Evolutionary conservation across 345 rosid species (phyloP).

Genomic region (Pistacia integerrima): DNA sequence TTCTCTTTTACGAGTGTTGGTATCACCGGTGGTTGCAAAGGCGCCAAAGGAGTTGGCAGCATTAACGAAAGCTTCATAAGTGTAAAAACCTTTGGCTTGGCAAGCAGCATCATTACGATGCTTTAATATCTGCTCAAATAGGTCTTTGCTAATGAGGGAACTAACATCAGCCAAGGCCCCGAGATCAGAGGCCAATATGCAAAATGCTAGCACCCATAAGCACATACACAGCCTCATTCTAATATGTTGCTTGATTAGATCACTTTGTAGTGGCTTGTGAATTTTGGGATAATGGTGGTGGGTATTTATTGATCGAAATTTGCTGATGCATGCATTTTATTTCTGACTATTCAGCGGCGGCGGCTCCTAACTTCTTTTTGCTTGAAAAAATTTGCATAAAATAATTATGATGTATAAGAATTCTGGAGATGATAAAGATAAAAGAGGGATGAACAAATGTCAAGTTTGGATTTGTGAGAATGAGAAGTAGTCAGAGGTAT

Average conservation of each 20-base stretch:
- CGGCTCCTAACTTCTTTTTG: too few species aligned
- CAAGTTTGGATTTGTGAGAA: not conserved
- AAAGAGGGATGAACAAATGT: not conserved
- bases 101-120: conserved; percentile 52
- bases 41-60: too few species aligned
- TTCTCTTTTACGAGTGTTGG: conserved; percentile 43
- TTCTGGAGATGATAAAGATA: too few species aligned
- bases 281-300: too few species aligned
- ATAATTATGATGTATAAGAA: too few species aligned
- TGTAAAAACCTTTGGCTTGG: too few species aligned
- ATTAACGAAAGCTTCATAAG: too few species aligned
- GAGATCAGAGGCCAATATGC: not conserved
- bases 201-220: not conserved
- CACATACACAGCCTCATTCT: conserved; percentile 4
- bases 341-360: not conserved
- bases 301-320: not conserved
- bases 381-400: too few species aligned
- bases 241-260: not conserved
- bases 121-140: conserved; percentile 48
- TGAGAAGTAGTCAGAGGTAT: not conserved
- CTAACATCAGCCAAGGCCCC: conserved; percentile 25
- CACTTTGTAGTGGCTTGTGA: not conserved
- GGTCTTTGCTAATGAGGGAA: conserved; percentile 23
- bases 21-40: too few species aligned
- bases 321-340: too few species aligned